Percentiles rank a stretch among this genome's conserved stretches.
phyloP scores from a whole-genome alignment of 2,329 filamentous ascomycete genomes.

The Penicillium sp. region DNA sequence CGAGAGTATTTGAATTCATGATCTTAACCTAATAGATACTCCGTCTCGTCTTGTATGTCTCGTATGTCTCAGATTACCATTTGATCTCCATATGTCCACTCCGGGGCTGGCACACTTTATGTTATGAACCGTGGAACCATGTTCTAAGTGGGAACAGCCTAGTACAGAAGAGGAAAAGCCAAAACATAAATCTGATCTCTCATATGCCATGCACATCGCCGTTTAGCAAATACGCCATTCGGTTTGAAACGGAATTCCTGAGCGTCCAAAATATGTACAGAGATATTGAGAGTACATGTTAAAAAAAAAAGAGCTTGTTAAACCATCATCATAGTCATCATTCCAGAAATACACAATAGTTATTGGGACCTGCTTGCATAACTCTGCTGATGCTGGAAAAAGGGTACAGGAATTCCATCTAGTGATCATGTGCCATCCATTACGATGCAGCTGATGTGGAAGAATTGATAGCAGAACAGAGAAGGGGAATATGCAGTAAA shows the following conservation, averaged over 20 bases:
- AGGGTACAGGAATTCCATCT: not conserved
- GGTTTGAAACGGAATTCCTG: slow-evolving; percentile 16
- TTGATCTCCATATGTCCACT: not conserved
- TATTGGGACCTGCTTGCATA: not conserved
- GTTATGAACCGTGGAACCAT: slow-evolving; percentile 1
- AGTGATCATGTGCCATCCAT: slow-evolving; percentile 13
- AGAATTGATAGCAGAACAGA: not conserved
- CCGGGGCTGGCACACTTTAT: not conserved
- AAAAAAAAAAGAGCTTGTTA: not conserved
- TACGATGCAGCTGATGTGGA: slow-evolving; percentile 5
- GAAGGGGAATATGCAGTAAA: slow-evolving; percentile 4
- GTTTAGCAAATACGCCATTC: slow-evolving; percentile 2
- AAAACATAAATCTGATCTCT: slow-evolving; percentile 21
- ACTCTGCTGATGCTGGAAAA: not conserved
- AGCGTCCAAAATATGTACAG: slow-evolving; percentile 18
- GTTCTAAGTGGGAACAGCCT: not conserved
- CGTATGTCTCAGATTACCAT: not conserved
- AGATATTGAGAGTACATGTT: not conserved
- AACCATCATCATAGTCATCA: slow-evolving; percentile 1
- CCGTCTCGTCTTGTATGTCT: not conserved
- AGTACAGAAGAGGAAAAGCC: slow-evolving; percentile 7
- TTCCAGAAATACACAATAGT: not conserved
- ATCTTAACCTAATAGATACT: not conserved
- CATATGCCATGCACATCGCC: slow-evolving; percentile 24
- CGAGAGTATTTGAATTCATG: not conserved